Evolutionary conservation across 768 basidiomycete genomes (phyloP).

Genomic region (Termitomyces sp.): DNA sequence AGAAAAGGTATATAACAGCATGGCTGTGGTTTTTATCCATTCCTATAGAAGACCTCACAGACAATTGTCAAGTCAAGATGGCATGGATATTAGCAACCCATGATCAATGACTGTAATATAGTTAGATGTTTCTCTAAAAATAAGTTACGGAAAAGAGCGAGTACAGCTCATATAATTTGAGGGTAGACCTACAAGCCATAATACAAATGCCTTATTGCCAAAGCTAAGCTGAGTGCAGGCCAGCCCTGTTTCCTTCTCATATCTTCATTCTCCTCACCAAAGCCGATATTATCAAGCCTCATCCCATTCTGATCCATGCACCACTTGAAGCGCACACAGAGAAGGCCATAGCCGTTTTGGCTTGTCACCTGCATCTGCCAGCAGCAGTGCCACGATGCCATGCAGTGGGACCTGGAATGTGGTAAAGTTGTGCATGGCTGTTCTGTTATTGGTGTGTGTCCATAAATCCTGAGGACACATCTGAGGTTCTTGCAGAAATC

Average conservation of each 20-base stretch:
- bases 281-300: conserved; percentile 15
- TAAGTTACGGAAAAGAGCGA: not conserved
- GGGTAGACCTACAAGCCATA: not conserved
- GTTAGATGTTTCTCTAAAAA: not conserved
- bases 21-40: too few species aligned
- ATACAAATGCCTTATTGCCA: not conserved
- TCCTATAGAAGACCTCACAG: too few species aligned
- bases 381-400: conserved; percentile 62
- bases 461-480: conserved; percentile 52
- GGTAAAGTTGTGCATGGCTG: conserved; percentile 56
- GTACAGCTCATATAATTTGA: not conserved
- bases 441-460: conserved; percentile 70
- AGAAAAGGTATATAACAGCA: too few species aligned
- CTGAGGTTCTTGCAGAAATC: not conserved
- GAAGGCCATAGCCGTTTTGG: conserved; percentile 53
- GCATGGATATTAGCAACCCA: too few species aligned
- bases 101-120: not conserved
- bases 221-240: not conserved
- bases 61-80: too few species aligned
- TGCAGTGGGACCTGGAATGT: conserved; percentile 53
- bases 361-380: conserved; percentile 65
- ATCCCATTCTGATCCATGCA: conserved; percentile 61
- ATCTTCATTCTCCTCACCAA: conserved; percentile 7
- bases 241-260: conserved; percentile 1
- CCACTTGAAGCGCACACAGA: conserved; percentile 53